Conservation (phyloP, 2,329 filamentous ascomycete species). For the Paecilomyces sp. region DNA sequence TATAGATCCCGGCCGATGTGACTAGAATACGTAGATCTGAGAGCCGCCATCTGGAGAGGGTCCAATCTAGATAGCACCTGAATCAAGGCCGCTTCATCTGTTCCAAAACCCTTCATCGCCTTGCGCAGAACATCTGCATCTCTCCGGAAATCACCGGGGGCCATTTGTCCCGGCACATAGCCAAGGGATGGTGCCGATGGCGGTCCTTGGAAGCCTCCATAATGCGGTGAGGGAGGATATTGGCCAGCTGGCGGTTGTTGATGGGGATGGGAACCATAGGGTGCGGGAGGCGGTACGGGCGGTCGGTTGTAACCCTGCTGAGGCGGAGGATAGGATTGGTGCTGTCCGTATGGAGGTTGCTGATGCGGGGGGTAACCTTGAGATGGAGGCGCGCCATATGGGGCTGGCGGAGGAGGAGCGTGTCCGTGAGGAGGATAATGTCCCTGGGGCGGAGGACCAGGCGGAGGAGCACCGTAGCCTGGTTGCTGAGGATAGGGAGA, state of each 20-base stretch:
- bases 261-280: conserved; percentile 18
- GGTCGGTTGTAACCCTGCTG: conserved; percentile 13
- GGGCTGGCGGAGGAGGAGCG: conserved; percentile 1
- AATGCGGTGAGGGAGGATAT: conserved; percentile 28
- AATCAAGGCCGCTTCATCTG: conserved; percentile 74
- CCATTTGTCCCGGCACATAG: conserved; percentile 65
- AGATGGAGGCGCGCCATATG: conserved; percentile 1
- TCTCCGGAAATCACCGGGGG: conserved; percentile 56
- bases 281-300: conserved; percentile 11
- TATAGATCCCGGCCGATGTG: conserved; percentile 61
- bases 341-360: conserved; percentile 19
- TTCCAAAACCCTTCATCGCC: conserved; percentile 93
- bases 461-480: conserved; percentile 2
- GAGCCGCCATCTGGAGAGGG: conserved; percentile 65
- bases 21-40: conserved; percentile 61
- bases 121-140: conserved; percentile 66
- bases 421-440: neutral
- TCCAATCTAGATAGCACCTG: conserved; percentile 63
- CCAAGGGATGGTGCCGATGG: conserved; percentile 64
- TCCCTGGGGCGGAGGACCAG: neutral
- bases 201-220: conserved; percentile 26
- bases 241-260: conserved; percentile 13
- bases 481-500: conserved; percentile 6
- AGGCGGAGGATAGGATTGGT: conserved; percentile 7
- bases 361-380: neutral